Base-by-base conservation (phyloP, 257 asterid genomes). In the Solanum peruvianum region DNA sequence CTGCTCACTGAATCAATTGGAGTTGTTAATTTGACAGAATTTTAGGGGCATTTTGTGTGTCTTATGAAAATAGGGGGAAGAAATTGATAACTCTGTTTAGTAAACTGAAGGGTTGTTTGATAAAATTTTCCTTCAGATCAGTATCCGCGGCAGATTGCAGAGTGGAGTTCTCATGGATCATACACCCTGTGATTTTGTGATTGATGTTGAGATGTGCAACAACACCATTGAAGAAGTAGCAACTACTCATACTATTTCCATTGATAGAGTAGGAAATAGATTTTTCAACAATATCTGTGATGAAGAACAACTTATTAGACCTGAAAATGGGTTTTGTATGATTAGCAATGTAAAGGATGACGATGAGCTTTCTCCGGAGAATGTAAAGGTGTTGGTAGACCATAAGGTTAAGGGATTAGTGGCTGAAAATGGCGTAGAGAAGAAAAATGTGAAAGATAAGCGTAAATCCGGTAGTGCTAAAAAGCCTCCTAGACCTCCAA, bases 401-500 rank as follows among this genome's bases (percentile, higher is more conserved):
- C 31, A 25, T 12, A 86, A 49, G 42, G 83, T 16, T 49, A 77
- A 72, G 25, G 45, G 88, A 31, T 39, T 71, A 39, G 78, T 16
- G 45, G 49, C 52, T 73, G 52, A 21, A 21, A 73, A 73, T 73
- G 1, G 25, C 18, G 64, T 75, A 23, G 92, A 80, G 73, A 94
- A 93, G 91, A 91, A 88, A 80, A 25, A 4, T 90, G 89, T 89
- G 81, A 93, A 92, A 86, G 96, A 94, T 27, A 96, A 90, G 85
- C 91, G 95, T 1, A 87, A 89, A 37, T 89, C 96, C 2, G 35
- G 71, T 70, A 89, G 96, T 86, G 98, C 92, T 23, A 95, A 97
- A 85, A 94, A 93, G 92, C 97, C 95, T 37, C 96, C 95, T 6
- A 98, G 98, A 1, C 99, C 99, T 31, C 98, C 98, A 0, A 83